Evolutionary conservation across 352 stramenopile species (phyloP).

Genomic region (Aphanomyces invadans): DNA sequence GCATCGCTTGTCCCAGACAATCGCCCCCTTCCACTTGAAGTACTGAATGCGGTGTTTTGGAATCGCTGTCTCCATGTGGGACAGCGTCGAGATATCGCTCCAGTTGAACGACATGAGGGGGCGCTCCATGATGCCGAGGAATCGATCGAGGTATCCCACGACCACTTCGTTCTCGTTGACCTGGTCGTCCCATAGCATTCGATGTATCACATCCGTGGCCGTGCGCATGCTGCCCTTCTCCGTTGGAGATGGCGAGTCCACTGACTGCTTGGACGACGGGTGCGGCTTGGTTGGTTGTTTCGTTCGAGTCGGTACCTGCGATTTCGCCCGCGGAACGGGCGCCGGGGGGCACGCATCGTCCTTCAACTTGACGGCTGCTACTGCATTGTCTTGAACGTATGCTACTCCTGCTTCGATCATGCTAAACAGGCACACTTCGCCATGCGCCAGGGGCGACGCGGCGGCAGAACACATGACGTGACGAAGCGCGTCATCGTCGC

Average conservation of each 20-base stretch:
- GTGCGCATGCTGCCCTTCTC: slow-evolving; percentile 26
- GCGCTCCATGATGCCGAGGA: slow-evolving; percentile 27
- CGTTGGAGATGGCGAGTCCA: background rate
- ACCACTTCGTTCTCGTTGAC: slow-evolving; percentile 10
- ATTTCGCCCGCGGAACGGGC: background rate
- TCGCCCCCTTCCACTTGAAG: slow-evolving; percentile 22
- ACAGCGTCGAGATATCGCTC: slow-evolving; percentile 19
- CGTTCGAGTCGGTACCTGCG: no score
- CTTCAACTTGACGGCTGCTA: background rate
- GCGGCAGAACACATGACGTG: slow-evolving; percentile 1
- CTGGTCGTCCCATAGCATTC: slow-evolving; percentile 25
- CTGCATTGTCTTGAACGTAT: background rate
- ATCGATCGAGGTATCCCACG: slow-evolving; percentile 30
- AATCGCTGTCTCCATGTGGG: slow-evolving; percentile 20
- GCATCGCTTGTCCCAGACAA: slow-evolving; percentile 25
- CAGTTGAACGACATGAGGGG: slow-evolving; percentile 25
- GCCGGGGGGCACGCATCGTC: background rate
- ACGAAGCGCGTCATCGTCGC: background rate
- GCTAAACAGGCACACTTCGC: slow-evolving; percentile 23
- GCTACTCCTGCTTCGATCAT: slow-evolving; percentile 9
- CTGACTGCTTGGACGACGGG: background rate
- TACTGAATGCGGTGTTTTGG: slow-evolving; percentile 26
- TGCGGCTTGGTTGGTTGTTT: background rate
- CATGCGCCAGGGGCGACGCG: background rate
- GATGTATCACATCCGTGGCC: slow-evolving; percentile 27